These are phyloP conservation scores for Exserohilum turcica DNA, from an alignment of 2,329 filamentous ascomycete genomes.

Conservation along the genomic window DNA sequence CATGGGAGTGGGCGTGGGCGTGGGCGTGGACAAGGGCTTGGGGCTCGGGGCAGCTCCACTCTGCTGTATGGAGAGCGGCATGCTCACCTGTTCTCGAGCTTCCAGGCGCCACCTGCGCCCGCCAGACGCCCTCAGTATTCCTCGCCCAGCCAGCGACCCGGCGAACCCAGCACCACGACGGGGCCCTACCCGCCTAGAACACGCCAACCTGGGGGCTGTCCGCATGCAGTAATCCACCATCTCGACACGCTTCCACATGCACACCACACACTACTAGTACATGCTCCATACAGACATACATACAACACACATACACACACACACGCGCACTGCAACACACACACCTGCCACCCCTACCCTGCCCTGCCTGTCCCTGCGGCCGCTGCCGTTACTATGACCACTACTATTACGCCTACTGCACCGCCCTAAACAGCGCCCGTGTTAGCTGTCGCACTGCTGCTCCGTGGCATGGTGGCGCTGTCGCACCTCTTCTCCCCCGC, in stretches of 20 bases:
- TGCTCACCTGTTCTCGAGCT: constrained; percentile 11
- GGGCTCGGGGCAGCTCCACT: no score
- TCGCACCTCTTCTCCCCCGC: constrained; percentile 10
- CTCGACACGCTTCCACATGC: not conserved
- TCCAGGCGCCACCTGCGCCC: constrained; percentile 15
- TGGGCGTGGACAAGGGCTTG: no score
- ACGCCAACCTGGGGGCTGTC: not conserved
- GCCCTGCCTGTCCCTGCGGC: no score
- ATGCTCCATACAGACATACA: not conserved
- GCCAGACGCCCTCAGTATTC: not conserved
- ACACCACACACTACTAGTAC: not conserved
- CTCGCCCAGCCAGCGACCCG: no score
- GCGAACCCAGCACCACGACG: constrained; percentile 9
- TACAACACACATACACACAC: no score
- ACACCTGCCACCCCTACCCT: no score
- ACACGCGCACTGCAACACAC: no score
- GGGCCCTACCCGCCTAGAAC: constrained; percentile 8
- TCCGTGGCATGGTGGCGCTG: not conserved
- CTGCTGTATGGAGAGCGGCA: constrained; percentile 14
- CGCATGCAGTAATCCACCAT: not conserved
- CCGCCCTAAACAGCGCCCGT: constrained; percentile 4
- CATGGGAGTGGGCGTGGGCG: not conserved
- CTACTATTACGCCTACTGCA: not conserved
- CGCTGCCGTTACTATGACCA: no score
- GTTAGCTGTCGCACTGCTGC: constrained; percentile 8